These are phyloP conservation scores for Mycena rebaudengoi DNA, from an alignment of 768 basidiomycete genomes.

Conservation along the genomic window DNA sequence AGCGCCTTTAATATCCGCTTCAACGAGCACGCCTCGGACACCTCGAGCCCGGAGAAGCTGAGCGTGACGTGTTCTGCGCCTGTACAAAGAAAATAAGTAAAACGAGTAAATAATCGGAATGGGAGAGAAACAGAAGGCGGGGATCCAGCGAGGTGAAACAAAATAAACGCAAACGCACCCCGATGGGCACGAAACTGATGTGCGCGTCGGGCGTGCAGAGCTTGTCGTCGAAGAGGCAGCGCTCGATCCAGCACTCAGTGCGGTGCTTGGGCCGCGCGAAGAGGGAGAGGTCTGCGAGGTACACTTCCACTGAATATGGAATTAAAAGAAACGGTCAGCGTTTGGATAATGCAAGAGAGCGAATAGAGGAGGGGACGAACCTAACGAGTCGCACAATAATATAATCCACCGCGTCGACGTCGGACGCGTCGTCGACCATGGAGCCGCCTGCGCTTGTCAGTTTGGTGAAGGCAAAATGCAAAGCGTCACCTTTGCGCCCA, in stretches of 20 bases:
- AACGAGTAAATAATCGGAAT: neutral
- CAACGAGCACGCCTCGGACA: constrained; percentile 72
- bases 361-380: constrained; percentile 45
- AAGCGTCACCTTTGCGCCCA: too few relatives aligned
- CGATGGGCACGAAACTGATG: constrained; percentile 74
- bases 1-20: constrained; percentile 72
- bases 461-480: too few relatives aligned
- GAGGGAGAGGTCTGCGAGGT: constrained; percentile 59
- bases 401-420: constrained; percentile 65
- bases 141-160: neutral
- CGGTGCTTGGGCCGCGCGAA: constrained; percentile 64
- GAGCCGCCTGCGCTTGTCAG: constrained; percentile 66
- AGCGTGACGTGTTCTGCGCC: constrained; percentile 66
- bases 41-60: constrained; percentile 80
- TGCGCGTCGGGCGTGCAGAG: constrained; percentile 75
- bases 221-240: constrained; percentile 80
- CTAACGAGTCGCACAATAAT: constrained; percentile 79
- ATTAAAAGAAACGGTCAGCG: constrained; percentile 4
- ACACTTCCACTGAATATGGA: constrained; percentile 77
- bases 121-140: too few relatives aligned
- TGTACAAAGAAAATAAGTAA: too few relatives aligned
- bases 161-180: constrained; percentile 25
- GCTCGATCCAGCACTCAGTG: constrained; percentile 95
- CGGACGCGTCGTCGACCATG: constrained; percentile 48
- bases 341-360: too few relatives aligned